phyloP scores from a whole-genome alignment of 257 asterid genomes.

The Fraxinus anomala region DNA sequence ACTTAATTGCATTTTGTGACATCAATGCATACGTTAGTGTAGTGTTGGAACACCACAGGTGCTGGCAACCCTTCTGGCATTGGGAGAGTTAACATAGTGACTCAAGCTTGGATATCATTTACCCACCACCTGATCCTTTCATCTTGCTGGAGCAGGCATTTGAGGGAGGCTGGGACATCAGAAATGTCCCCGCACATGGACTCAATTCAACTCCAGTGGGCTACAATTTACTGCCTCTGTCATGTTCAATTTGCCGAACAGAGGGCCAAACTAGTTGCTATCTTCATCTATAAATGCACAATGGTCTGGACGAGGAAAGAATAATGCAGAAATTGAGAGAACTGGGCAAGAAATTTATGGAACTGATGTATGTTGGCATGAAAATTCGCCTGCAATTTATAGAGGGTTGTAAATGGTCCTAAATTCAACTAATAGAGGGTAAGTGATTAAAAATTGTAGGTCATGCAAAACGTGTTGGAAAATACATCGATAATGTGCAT shows the following conservation, averaged over 20 bases:
- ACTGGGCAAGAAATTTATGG: neutral
- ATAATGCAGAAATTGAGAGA: neutral
- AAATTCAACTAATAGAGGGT: too few relatives aligned
- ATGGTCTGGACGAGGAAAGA: neutral
- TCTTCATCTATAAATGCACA: conserved; percentile 3
- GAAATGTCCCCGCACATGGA: conserved; percentile 15
- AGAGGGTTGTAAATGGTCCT: neutral
- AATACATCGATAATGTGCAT: too few relatives aligned
- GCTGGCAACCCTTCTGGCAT: conserved; percentile 8
- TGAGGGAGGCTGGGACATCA: conserved; percentile 17
- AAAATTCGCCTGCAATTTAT: neutral
- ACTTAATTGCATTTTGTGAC: too few relatives aligned
- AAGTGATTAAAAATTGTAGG: too few relatives aligned
- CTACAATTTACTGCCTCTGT: conserved; percentile 5
- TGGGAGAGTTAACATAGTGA: conserved; percentile 20
- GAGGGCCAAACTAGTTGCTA: neutral
- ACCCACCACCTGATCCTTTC: conserved; percentile 28
- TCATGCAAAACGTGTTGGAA: too few relatives aligned
- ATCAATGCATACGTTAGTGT: too few relatives aligned
- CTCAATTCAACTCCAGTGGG: conserved; percentile 15
- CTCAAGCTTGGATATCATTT: conserved; percentile 21
- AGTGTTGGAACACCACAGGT: conserved; percentile 24
- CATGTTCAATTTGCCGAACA: neutral
- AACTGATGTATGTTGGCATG: neutral
- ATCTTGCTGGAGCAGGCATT: conserved; percentile 25